These are phyloP conservation scores for Tricladium varicosporioides DNA, from an alignment of 2,329 filamentous ascomycete genomes.

Conservation along the genomic window DNA sequence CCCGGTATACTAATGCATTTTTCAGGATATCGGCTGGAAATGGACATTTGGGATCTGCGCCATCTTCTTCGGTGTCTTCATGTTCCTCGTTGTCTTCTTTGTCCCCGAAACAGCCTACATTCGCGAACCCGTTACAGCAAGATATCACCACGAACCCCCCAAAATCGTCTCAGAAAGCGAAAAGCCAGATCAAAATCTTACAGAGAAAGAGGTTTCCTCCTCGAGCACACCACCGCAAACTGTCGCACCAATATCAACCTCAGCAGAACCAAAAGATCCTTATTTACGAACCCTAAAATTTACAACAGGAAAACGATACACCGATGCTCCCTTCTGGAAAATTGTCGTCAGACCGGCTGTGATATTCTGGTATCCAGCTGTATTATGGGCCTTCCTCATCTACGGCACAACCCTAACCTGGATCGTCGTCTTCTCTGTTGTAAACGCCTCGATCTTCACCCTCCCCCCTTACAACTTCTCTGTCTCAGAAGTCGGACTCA, in stretches of 20 bases:
- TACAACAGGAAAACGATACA: slow-evolving; percentile 34
- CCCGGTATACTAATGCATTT: background rate
- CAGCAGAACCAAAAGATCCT: slow-evolving; percentile 28
- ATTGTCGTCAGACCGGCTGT: slow-evolving; percentile 36
- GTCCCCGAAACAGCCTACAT: slow-evolving; percentile 34
- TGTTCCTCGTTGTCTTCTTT: slow-evolving; percentile 21
- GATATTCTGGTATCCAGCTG: slow-evolving; percentile 38
- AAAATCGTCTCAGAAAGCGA: slow-evolving; percentile 20
- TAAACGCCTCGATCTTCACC: slow-evolving; percentile 41
- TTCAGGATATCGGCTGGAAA: slow-evolving; percentile 38
- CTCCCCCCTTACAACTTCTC: slow-evolving; percentile 41
- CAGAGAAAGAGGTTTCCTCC: slow-evolving; percentile 7
- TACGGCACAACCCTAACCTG: slow-evolving; percentile 44
- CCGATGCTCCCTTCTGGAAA: slow-evolving; percentile 34
- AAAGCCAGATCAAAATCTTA: slow-evolving; percentile 7
- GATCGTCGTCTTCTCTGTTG: slow-evolving; percentile 45
- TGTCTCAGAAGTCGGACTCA: slow-evolving; percentile 47
- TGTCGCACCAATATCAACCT: slow-evolving; percentile 1
- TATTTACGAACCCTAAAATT: slow-evolving; percentile 30
- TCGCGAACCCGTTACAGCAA: slow-evolving; percentile 9
- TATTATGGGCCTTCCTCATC: slow-evolving; percentile 37
- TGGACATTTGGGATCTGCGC: slow-evolving; percentile 41
- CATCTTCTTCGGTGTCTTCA: slow-evolving; percentile 30
- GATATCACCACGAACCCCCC: slow-evolving; percentile 19
- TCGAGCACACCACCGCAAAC: background rate